Conservation (phyloP, 2,329 filamentous ascomycete species). For the Pyricularia pennisetigena region DNA sequence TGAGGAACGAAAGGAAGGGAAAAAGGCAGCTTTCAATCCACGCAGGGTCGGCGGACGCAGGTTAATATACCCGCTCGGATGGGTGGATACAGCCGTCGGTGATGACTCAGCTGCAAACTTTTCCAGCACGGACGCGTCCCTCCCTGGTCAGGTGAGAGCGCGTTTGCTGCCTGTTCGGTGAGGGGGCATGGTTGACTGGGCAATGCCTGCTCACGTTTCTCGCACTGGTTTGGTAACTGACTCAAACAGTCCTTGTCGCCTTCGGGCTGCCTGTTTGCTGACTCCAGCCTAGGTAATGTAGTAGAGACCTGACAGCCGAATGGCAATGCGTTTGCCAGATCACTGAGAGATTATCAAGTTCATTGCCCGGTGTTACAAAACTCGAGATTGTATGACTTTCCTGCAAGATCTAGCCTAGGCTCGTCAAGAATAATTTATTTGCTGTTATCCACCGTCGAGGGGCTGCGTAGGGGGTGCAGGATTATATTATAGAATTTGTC, state of each 20-base stretch:
- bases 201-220: not conserved
- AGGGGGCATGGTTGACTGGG: not conserved
- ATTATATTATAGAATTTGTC: not conserved
- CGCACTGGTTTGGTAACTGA: not conserved
- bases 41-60: not conserved
- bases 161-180: not conserved
- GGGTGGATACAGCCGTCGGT: not conserved
- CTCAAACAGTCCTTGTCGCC: not conserved
- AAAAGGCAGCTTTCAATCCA: not conserved
- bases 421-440: not conserved
- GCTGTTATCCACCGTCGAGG: too few relatives aligned
- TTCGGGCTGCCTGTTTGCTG: not conserved
- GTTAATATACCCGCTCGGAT: not conserved
- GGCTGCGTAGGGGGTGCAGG: too few relatives aligned
- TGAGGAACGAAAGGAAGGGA: conserved; percentile 32
- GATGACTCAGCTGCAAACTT: conserved; percentile 2
- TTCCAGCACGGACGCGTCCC: not conserved
- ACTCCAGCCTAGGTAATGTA: not conserved
- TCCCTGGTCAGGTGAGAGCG: not conserved
- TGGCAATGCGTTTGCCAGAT: not conserved
- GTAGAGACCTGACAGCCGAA: not conserved
- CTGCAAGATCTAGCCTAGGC: not conserved
- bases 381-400: not conserved
- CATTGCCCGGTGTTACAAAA: not conserved
- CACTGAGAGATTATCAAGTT: not conserved